Percentiles rank a stretch among this genome's conserved stretches.
phyloP scores from a whole-genome alignment of 2,329 filamentous ascomycete species.

The Aspergillus sp. region DNA sequence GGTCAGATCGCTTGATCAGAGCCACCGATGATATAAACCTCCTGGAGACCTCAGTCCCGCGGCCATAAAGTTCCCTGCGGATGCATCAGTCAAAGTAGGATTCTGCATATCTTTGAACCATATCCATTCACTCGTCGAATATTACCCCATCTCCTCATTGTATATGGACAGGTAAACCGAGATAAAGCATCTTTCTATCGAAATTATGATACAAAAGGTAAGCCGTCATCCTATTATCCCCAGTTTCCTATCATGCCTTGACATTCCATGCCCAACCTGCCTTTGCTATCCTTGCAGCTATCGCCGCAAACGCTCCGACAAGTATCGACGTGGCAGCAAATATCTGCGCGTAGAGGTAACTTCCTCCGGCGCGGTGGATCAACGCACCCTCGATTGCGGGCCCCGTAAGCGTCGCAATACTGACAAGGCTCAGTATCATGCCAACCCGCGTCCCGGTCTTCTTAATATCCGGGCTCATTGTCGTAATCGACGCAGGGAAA shows the following conservation, averaged over 20 bases:
- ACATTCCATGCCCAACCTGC: neutral
- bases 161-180: too few relatives aligned
- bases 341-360: constrained; percentile 10
- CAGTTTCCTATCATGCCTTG: neutral
- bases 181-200: too few relatives aligned
- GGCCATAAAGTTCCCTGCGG: too few relatives aligned
- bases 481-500: constrained; percentile 6
- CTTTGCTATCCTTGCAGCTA: neutral
- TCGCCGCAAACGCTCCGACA: neutral
- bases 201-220: too few relatives aligned
- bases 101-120: too few relatives aligned
- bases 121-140: too few relatives aligned
- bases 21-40: too few relatives aligned
- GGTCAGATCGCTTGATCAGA: too few relatives aligned
- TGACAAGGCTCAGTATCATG: constrained; percentile 14
- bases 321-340: constrained; percentile 6
- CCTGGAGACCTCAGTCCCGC: too few relatives aligned
- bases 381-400: constrained; percentile 12
- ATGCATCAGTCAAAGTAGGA: too few relatives aligned
- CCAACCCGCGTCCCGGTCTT: constrained; percentile 11
- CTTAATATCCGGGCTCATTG: constrained; percentile 9
- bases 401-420: constrained; percentile 13
- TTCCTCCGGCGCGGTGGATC: constrained; percentile 6
- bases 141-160: too few relatives aligned
- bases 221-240: too few relatives aligned